Evolutionary conservation across 805 yeast species (phyloP), one percentile per base, ranked within the genome.

Genomic region (Candida tammaniensis): DNA sequence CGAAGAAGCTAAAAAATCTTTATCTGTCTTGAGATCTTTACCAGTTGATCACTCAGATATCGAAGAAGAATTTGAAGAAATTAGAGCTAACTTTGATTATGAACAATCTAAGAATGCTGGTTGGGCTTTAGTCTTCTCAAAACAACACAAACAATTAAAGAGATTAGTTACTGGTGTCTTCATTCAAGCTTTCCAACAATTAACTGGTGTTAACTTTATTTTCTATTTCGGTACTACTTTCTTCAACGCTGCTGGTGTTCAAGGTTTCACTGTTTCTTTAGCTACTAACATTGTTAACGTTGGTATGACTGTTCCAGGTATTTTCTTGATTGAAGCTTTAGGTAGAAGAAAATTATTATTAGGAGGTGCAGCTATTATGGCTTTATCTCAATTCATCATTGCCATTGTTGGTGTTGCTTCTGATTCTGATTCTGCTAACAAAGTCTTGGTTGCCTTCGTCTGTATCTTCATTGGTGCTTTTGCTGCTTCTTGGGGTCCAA

Each of bases 241-340:
- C 43, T 66, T 63, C 40, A 41, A 57, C 13, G 48, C 49, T 36
- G 57, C 57, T 22, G 68, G 68, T 4, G 46, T 64, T 13, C 70
- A 75, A 49, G 80, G 82, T 33, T 87, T 84, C 58, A 52, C 82
- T 32, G 76, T 82, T 49, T 81, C 91, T 4, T 73, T 86, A 35
- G 62, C 84, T 33, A 84, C 95, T 5, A 86, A 85, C 55, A 79
- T 85, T 15, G 94, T 86, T 21, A 86, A 88, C 54, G 88, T 83
- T 21, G 74, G 72, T 4, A 79, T 79, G 49, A 86, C 95, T 5
- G 64, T 88, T 11, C 96, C 96, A 0, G 95, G 96, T 1, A 73
- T 89, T 17, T 52, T 82, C 24, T 61, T 82, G 23, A 82, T 88
- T 38, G 97, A 89, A 52, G 66, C 73, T 8, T 68, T 83, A 33